Evolutionary conservation across 768 basidiomycete species (phyloP).

Genomic region (Suillus plorans): DNA sequence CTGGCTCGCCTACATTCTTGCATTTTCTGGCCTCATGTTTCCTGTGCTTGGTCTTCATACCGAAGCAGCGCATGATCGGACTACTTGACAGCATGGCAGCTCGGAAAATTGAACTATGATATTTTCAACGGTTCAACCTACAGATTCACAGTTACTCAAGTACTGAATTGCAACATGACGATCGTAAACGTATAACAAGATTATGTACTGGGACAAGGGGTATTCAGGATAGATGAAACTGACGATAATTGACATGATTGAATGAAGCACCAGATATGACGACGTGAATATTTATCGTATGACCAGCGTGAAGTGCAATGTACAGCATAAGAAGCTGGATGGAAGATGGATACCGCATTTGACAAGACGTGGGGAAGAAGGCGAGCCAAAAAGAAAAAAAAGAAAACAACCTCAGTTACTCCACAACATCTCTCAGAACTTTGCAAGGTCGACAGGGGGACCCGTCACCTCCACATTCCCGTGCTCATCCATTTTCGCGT

Average conservation of each 20-base stretch:
- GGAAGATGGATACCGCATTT: background rate
- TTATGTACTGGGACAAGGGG: background rate
- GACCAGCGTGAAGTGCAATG: background rate
- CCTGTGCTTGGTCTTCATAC: too few relatives aligned
- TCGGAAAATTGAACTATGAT: background rate
- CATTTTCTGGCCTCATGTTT: too few relatives aligned
- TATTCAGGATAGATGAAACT: background rate
- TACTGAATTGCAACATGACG: background rate
- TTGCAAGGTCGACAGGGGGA: constrained; percentile 26
- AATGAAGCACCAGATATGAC: background rate
- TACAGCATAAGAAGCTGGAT: background rate
- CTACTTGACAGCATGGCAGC: background rate
- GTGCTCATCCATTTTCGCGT: constrained; percentile 59
- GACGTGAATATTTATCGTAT: background rate
- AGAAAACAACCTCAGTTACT: background rate
- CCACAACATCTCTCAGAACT: constrained; percentile 20
- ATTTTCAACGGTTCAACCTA: background rate
- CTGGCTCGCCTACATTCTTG: too few relatives aligned
- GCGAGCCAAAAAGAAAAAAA: too few relatives aligned
- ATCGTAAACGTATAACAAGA: background rate
- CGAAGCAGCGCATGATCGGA: background rate
- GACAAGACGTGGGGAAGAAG: background rate
- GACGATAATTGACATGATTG: background rate
- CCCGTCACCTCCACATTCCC: constrained; percentile 46
- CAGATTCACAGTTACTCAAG: background rate